phyloP scores from a whole-genome alignment of 345 rosid genomes.

The Gossypium bickii region DNA sequence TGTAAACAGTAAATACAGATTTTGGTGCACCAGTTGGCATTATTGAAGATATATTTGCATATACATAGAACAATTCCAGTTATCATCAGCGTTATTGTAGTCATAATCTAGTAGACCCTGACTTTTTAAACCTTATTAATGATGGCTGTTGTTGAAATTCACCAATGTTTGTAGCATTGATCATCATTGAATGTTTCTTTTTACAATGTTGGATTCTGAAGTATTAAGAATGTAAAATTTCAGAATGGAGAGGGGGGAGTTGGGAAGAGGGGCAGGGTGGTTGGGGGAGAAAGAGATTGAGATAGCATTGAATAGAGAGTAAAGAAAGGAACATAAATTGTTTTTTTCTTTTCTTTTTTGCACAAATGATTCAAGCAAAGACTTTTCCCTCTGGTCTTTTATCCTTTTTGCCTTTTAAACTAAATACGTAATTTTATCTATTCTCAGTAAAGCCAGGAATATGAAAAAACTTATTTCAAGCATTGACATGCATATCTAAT shows the following conservation, averaged over 20 bases:
- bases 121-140: not conserved
- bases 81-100: not conserved
- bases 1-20: not conserved
- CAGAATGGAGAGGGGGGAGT: not conserved
- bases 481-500: not conserved
- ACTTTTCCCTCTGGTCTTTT: not conserved
- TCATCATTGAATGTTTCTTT: not conserved
- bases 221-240: not conserved
- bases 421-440: not conserved
- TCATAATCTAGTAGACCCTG: not conserved
- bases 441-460: not conserved
- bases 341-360: not conserved
- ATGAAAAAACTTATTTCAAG: not conserved
- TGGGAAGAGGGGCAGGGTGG: not conserved
- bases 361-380: not conserved
- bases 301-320: not conserved
- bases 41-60: not conserved
- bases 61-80: not conserved
- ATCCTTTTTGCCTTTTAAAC: not conserved
- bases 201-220: not conserved
- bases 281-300: not conserved
- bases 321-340: not conserved
- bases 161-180: not conserved
- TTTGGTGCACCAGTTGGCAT: not conserved
- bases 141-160: not conserved